Percentiles rank a stretch among this genome's conserved stretches.
Evolutionary conservation across 2,329 filamentous ascomycete genomes (phyloP).

Genomic region (Claviceps africana): DNA sequence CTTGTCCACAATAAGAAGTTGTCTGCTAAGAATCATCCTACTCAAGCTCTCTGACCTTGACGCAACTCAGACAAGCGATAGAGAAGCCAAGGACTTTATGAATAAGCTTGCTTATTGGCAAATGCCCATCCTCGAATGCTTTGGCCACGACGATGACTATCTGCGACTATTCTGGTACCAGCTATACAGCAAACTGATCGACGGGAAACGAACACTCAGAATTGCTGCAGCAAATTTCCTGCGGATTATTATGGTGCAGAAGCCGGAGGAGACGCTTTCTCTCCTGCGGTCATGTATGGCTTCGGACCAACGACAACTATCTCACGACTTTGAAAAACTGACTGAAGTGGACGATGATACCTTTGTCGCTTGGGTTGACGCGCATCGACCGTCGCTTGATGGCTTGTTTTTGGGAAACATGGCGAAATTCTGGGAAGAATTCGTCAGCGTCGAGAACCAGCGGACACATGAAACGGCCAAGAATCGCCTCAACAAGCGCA

Average conservation of each 20-base stretch:
- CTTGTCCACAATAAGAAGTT: conserved; percentile 58
- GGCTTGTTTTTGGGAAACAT: conserved; percentile 68
- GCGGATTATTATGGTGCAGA: conserved; percentile 88
- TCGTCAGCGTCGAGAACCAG: conserved; percentile 68
- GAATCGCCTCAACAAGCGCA: conserved; percentile 56
- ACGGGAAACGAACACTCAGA: conserved; percentile 51
- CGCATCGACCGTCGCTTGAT: conserved; percentile 66
- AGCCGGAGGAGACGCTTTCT: conserved; percentile 64
- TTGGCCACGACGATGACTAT: conserved; percentile 67
- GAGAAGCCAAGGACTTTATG: conserved; percentile 57
- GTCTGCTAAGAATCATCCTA: conserved; percentile 66
- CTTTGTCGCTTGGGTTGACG: conserved; percentile 79
- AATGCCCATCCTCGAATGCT: conserved; percentile 67
- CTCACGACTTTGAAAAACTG: conserved; percentile 66
- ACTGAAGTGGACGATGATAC: conserved; percentile 80
- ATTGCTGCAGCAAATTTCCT: conserved; percentile 70
- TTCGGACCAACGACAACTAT: conserved; percentile 56
- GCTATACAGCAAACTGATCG: conserved; percentile 77
- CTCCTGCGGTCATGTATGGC: conserved; percentile 61
- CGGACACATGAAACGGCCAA: conserved; percentile 64
- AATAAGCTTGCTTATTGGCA: conserved; percentile 92
- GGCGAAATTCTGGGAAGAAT: conserved; percentile 76
- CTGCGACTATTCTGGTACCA: conserved; percentile 83
- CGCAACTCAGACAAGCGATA: conserved; percentile 41
- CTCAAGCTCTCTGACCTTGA: conserved; percentile 75